Percentiles rank a stretch among this genome's conserved stretches.
Conservation (phyloP, 106 monocot species). For the Dactylorhiza incarnata region DNA sequence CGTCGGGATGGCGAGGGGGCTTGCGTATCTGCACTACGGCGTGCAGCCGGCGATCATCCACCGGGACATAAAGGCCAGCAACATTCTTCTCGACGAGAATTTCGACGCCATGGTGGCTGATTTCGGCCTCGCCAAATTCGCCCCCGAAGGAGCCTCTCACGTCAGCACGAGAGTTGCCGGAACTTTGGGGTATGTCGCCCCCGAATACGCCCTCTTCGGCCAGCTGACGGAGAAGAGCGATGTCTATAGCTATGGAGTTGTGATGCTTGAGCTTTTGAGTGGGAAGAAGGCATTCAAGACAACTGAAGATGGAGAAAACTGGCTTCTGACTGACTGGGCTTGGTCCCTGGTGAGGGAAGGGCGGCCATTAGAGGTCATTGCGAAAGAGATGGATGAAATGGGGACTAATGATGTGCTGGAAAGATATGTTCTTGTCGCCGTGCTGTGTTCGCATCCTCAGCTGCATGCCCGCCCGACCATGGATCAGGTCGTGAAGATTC, state of each 20-base stretch:
- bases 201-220: slow-evolving; percentile 88
- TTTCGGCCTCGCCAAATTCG: slow-evolving; percentile 82
- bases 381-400: slow-evolving; percentile 65
- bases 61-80: slow-evolving; percentile 86
- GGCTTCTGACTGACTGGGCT: slow-evolving; percentile 75
- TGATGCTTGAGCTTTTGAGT: slow-evolving; percentile 82
- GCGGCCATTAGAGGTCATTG: slow-evolving; percentile 55
- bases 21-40: slow-evolving; percentile 74
- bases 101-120: slow-evolving; percentile 86
- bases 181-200: slow-evolving; percentile 83
- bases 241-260: slow-evolving; percentile 84
- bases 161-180: slow-evolving; percentile 90
- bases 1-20: slow-evolving; percentile 66
- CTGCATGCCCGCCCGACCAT: slow-evolving; percentile 82
- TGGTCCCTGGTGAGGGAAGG: slow-evolving; percentile 69
- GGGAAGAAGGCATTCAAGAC: slow-evolving; percentile 63
- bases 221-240: slow-evolving; percentile 90
- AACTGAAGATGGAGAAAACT: slow-evolving; percentile 26
- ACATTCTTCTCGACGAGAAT: slow-evolving; percentile 60
- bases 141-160: slow-evolving; percentile 80
- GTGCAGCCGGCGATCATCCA: slow-evolving; percentile 77
- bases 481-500: slow-evolving; percentile 77
- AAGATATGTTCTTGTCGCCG: slow-evolving; percentile 72
- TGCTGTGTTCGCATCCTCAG: slow-evolving; percentile 78
- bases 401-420: slow-evolving; percentile 56